Evolutionary conservation across 139 green algal genomes (phyloP).

Genomic region (Closterium sp.): DNA sequence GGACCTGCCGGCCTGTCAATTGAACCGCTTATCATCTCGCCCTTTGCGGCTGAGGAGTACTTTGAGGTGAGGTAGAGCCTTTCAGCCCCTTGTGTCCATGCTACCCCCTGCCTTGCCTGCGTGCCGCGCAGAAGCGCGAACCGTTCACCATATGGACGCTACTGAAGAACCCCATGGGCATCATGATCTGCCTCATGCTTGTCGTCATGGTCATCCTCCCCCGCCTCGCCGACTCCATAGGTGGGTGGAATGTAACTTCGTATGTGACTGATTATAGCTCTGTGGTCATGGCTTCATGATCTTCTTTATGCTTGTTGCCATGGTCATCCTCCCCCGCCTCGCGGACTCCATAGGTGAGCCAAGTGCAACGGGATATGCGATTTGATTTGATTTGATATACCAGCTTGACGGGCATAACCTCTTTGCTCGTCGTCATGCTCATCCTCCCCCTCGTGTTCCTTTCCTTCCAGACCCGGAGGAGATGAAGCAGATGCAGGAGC

Average conservation of each 20-base stretch:
- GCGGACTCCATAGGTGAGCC: no score
- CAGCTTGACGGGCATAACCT: no score
- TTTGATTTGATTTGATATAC: no score
- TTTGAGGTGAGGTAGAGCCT: background rate
- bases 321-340: no score
- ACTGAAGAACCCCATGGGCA: slow-evolving; percentile 10
- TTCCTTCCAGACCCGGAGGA: slow-evolving; percentile 1
- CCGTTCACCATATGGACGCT: background rate
- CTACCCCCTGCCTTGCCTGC: background rate
- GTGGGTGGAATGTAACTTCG: background rate
- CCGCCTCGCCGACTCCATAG: background rate
- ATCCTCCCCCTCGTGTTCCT: background rate
- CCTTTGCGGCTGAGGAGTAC: background rate
- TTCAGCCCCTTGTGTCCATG: no score
- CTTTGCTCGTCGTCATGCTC: background rate
- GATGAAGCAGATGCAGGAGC: slow-evolving; percentile 11
- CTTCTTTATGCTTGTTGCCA: no score
- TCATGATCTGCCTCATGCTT: slow-evolving; percentile 3
- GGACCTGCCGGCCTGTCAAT: no score
- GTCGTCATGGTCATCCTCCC: background rate
- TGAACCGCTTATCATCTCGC: no score
- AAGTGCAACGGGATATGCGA: no score
- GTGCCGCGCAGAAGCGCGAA: background rate
- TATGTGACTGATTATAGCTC: background rate
- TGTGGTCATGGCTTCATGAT: no score